These are phyloP conservation scores for Auricularia sp. DNA, from an alignment of 768 basidiomycete genomes.

Conservation along the genomic window DNA sequence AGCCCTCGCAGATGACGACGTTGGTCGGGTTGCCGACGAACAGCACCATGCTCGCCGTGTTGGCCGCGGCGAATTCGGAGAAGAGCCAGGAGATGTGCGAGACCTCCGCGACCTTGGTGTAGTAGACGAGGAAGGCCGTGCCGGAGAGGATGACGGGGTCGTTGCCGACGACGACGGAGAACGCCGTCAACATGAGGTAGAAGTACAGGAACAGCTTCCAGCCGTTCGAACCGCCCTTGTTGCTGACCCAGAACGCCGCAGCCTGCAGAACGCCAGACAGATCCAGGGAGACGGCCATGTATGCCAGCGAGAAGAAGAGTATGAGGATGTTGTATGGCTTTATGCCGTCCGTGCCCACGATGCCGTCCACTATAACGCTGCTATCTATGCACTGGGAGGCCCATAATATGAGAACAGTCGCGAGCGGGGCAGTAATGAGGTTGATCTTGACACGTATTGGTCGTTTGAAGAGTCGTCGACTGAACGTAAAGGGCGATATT, in stretches of 20 bases:
- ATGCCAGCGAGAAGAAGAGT: slow-evolving; percentile 80
- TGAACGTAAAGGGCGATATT: slow-evolving; percentile 24
- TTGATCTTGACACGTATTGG: slow-evolving; percentile 16
- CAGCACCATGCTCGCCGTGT: slow-evolving; percentile 50
- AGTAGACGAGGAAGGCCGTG: slow-evolving; percentile 83
- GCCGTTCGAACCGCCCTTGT: slow-evolving; percentile 66
- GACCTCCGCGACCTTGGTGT: slow-evolving; percentile 54
- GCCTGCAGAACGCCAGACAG: slow-evolving; percentile 78
- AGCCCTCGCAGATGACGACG: slow-evolving; percentile 83
- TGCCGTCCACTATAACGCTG: slow-evolving; percentile 55
- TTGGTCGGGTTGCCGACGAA: slow-evolving; percentile 93
- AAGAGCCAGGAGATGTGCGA: slow-evolving; percentile 59
- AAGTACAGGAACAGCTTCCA: slow-evolving; percentile 66
- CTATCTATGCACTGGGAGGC: slow-evolving; percentile 28
- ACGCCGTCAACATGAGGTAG: slow-evolving; percentile 68
- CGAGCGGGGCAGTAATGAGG: slow-evolving; percentile 26
- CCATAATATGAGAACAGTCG: slow-evolving; percentile 30
- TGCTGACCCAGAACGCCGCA: slow-evolving; percentile 82
- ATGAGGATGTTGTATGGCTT: slow-evolving; percentile 90
- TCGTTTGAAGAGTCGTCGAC: slow-evolving; percentile 5
- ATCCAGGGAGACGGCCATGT: slow-evolving; percentile 87
- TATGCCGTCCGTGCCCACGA: slow-evolving; percentile 68
- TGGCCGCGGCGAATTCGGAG: slow-evolving; percentile 68
- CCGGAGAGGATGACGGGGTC: slow-evolving; percentile 91
- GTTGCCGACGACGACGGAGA: slow-evolving; percentile 80